Conservation (phyloP, 2,329 filamentous ascomycete genomes). For the Paecilomyces fulvus region DNA sequence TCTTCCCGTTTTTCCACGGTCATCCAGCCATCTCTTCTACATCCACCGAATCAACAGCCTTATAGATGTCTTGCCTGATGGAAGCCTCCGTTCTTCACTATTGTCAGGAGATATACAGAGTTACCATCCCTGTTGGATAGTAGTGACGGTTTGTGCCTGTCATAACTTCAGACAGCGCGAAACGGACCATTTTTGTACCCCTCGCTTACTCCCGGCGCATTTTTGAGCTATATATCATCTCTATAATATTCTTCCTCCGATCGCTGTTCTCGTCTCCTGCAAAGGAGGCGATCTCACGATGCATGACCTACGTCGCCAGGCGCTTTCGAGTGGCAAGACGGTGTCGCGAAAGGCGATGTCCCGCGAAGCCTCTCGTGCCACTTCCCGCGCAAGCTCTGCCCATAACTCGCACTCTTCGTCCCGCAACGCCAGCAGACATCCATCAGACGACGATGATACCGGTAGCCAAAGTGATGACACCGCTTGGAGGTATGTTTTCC, state of each 20-base stretch:
- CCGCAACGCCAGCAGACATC: constrained; percentile 45
- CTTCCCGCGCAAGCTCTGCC: constrained; percentile 45
- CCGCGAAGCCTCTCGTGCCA: constrained; percentile 44
- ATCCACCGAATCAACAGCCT: not conserved
- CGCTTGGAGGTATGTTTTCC: constrained; percentile 43
- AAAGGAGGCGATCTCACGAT: constrained; percentile 25
- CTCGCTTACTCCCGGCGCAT: not conserved
- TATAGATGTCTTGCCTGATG: not conserved
- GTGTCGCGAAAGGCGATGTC: constrained; percentile 54
- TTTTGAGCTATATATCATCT: not conserved
- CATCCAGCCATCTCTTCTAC: not conserved
- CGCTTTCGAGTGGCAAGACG: constrained; percentile 58
- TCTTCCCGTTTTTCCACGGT: not conserved
- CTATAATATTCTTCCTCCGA: not conserved
- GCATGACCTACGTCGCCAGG: constrained; percentile 47
- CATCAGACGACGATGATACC: constrained; percentile 51
- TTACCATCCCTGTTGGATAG: not conserved
- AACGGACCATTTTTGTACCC: not conserved
- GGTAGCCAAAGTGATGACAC: constrained; percentile 51
- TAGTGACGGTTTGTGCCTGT: not conserved
- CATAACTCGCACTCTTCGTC: constrained; percentile 47
- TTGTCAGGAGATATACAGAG: not conserved
- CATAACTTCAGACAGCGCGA: not conserved
- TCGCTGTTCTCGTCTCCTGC: not conserved
- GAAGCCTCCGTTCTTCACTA: not conserved